phyloP scores from a whole-genome alignment of 2,329 filamentous ascomycete species.

The Knoxdaviesia capensis region DNA sequence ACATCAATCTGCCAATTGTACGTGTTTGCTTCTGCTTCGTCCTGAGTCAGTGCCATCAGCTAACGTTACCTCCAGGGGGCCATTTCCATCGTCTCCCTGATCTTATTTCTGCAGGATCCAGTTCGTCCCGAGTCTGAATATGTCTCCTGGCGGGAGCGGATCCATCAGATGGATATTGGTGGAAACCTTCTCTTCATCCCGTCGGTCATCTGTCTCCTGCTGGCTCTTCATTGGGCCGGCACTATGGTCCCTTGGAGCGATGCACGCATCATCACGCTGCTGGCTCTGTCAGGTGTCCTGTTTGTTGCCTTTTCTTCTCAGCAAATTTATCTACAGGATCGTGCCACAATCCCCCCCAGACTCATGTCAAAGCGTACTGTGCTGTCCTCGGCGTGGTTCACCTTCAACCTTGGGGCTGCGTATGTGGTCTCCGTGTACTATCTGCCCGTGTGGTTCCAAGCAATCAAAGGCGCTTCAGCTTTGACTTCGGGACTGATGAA shows the following conservation, averaged over 20 bases:
- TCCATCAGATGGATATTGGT: constrained; percentile 11
- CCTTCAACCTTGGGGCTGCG: constrained; percentile 17
- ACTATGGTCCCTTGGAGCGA: constrained; percentile 9
- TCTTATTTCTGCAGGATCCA: constrained; percentile 1
- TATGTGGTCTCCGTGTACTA: constrained; percentile 12
- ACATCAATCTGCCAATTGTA: constrained; percentile 13
- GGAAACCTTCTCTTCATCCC: constrained; percentile 6
- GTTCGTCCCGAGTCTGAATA: background rate
- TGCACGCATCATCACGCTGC: constrained; percentile 8
- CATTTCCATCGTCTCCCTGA: constrained; percentile 1
- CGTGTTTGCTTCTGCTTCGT: background rate
- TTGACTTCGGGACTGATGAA: constrained; percentile 15
- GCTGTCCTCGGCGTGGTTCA: constrained; percentile 13
- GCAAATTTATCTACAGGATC: constrained; percentile 17
- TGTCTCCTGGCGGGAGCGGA: constrained; percentile 8
- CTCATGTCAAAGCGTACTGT: constrained; percentile 20
- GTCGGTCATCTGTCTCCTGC: constrained; percentile 14
- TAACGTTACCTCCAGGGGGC: background rate
- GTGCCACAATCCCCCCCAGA: constrained; percentile 21
- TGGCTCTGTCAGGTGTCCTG: constrained; percentile 13
- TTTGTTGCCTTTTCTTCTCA: constrained; percentile 16
- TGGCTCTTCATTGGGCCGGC: constrained; percentile 20
- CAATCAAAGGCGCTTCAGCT: constrained; percentile 15
- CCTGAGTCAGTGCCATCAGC: background rate
- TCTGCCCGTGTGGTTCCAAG: constrained; percentile 17